Conservation (phyloP, 108 stramenopile genomes). For the Conticribra guillardii region DNA sequence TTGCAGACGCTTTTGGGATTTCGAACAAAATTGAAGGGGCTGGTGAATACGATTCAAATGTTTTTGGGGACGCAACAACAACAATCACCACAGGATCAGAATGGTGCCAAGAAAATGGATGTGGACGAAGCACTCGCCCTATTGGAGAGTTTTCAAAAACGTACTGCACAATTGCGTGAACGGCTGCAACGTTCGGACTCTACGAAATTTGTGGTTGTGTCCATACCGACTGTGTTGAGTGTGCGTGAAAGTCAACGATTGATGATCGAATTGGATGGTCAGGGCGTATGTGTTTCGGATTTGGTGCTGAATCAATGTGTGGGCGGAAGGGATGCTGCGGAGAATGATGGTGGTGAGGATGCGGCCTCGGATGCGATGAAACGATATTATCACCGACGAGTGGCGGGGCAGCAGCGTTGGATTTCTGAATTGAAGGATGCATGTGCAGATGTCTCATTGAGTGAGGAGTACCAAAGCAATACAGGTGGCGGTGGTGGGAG, state of each 20-base stretch:
- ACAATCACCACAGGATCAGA: not conserved
- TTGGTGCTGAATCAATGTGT: constrained; percentile 89
- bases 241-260: constrained; percentile 83
- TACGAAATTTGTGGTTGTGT: constrained; percentile 90
- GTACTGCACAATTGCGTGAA: constrained; percentile 55
- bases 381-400: constrained; percentile 75
- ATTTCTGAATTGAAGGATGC: constrained; percentile 67
- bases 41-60: constrained; percentile 71
- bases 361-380: constrained; percentile 57
- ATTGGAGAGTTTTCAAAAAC: constrained; percentile 73
- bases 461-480: constrained; percentile 64
- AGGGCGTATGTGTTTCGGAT: constrained; percentile 76
- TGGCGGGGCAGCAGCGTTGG: constrained; percentile 76
- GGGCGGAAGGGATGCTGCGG: constrained; percentile 18
- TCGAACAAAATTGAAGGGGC: constrained; percentile 70
- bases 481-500: constrained; percentile 33
- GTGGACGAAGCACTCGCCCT: constrained; percentile 73
- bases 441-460: constrained; percentile 66
- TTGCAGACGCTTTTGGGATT: constrained; percentile 79
- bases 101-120: constrained; percentile 48
- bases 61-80: constrained; percentile 67
- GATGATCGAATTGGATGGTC: constrained; percentile 63
- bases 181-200: constrained; percentile 51
- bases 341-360: constrained; percentile 7
- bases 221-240: constrained; percentile 89